Evolutionary conservation across 345 rosid genomes (phyloP).

Genomic region (sweet orange (Citrus sinensis)): DVS_A1.0 CM039162.1:26009001-26009500

Average conservation of each 20-base stretch:
- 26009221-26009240: constrained; percentile 40
- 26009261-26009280: constrained; percentile 47
- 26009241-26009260: constrained; percentile 39
- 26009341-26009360: constrained; percentile 42
- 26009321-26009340: constrained; percentile 43
- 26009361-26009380: constrained; percentile 48
- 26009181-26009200: constrained; percentile 48
- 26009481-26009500: constrained; percentile 48
- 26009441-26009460: constrained; percentile 61
- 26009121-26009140: constrained; percentile 38
- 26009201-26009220: constrained; percentile 47
- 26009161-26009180: constrained; percentile 39
- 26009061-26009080: no score
- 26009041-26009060: neutral
- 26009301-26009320: constrained; percentile 42
- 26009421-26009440: constrained; percentile 46
- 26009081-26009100: neutral
- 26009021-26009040: neutral
- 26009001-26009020: neutral
- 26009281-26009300: constrained; percentile 37
- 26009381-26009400: constrained; percentile 44
- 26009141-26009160: constrained; percentile 48
- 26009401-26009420: constrained; percentile 44
- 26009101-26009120: neutral
- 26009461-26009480: constrained; percentile 53